A percentile compares a stretch with the other conserved stretches of the same genome.
phyloP scores from a whole-genome alignment of 1,284 basidiomycete species.

The Kwoniella shivajii region DNA sequence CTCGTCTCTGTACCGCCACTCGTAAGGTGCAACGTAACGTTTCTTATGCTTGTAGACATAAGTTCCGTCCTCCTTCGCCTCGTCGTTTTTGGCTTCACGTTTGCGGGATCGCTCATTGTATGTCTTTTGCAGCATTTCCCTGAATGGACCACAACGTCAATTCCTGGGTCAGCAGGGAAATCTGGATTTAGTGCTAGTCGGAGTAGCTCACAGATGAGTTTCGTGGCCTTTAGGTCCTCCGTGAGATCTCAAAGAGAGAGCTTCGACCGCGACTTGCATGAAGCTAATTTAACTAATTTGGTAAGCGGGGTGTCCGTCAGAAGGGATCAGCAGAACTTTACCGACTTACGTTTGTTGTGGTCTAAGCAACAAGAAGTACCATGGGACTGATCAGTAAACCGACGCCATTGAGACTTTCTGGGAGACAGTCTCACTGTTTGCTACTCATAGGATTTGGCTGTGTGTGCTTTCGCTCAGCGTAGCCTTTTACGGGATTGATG shows the following conservation, averaged over 20 bases:
- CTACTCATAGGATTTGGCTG: slow-evolving; percentile 25
- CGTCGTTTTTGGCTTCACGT: background rate
- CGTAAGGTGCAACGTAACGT: background rate
- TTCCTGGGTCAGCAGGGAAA: too few relatives aligned
- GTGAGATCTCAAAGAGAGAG: slow-evolving; percentile 30
- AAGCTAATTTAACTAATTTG: slow-evolving; percentile 12
- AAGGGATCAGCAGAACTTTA: background rate
- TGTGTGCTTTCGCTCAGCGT: too few relatives aligned
- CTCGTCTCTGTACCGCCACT: background rate
- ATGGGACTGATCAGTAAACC: too few relatives aligned
- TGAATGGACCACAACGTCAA: too few relatives aligned
- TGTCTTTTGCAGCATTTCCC: too few relatives aligned
- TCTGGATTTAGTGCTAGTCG: too few relatives aligned
- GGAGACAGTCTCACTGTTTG: slow-evolving; percentile 16
- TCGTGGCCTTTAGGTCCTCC: slow-evolving; percentile 26
- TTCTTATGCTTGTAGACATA: slow-evolving; percentile 15
- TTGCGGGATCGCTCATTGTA: too few relatives aligned
- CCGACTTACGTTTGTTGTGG: slow-evolving; percentile 17
- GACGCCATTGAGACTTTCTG: background rate
- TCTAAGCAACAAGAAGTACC: background rate
- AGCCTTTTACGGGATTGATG: background rate
- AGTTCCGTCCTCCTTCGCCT: slow-evolving; percentile 17
- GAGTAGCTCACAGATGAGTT: slow-evolving; percentile 20
- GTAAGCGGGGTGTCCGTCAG: background rate
- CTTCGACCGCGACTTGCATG: slow-evolving; percentile 24